phyloP scores from a whole-genome alignment of 164 flowering plant species.

The Tinospora cordifolia region DNA sequence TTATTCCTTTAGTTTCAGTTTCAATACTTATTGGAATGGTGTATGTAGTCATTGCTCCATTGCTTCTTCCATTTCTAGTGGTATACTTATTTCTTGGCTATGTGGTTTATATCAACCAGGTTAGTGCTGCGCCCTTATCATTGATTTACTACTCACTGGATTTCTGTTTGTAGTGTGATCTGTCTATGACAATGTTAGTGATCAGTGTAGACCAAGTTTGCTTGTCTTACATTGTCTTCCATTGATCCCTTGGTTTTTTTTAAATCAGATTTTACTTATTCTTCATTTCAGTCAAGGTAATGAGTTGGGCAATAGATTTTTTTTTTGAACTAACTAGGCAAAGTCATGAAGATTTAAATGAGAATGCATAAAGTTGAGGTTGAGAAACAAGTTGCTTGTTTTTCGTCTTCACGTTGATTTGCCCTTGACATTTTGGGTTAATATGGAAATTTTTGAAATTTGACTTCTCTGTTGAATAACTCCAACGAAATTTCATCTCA shows the following conservation, averaged over 20 bases:
- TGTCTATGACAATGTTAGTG: neutral
- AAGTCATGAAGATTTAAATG: too few species aligned
- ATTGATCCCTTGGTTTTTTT: neutral
- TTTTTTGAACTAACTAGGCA: neutral
- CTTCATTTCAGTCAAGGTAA: neutral
- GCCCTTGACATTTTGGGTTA: neutral
- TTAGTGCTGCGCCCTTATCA: slow-evolving; percentile 27
- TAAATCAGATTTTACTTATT: neutral
- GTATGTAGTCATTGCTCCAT: slow-evolving; percentile 69
- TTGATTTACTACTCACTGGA: neutral
- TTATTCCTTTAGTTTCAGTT: slow-evolving; percentile 57
- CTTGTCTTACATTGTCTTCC: neutral
- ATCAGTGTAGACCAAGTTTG: neutral
- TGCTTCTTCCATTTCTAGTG: slow-evolving; percentile 79
- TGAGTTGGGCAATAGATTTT: neutral
- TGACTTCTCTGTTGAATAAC: neutral
- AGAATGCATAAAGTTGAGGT: too few species aligned
- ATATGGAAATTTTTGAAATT: neutral
- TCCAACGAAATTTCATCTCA: too few species aligned
- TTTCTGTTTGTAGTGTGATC: neutral
- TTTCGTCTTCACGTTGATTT: neutral
- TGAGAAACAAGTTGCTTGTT: neutral
- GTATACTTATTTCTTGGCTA: slow-evolving; percentile 75
- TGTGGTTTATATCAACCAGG: slow-evolving; percentile 76
- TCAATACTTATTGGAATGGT: slow-evolving; percentile 73